Evolutionary conservation across 371 early-diverging fungal species (phyloP).

Genomic region (Blakeslea trispora): DNA sequence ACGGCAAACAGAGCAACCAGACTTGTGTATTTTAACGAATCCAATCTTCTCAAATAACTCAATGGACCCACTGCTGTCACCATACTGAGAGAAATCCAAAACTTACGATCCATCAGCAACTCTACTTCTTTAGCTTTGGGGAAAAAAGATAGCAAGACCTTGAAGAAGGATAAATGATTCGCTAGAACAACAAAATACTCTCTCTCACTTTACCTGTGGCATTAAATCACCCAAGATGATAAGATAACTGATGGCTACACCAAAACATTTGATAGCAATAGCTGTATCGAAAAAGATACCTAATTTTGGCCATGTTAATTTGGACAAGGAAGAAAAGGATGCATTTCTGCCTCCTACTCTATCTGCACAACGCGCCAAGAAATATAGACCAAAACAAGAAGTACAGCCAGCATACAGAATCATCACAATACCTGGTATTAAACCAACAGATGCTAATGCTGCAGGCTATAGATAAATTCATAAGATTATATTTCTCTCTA

Average conservation of each 20-base stretch:
- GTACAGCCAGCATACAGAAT: slow-evolving; percentile 76
- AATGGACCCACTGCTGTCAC: slow-evolving; percentile 71
- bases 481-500: too few relatives aligned
- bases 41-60: slow-evolving; percentile 82
- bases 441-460: slow-evolving; percentile 85
- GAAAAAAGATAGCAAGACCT: slow-evolving; percentile 44
- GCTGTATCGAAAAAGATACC: slow-evolving; percentile 93
- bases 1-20: slow-evolving; percentile 90
- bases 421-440: slow-evolving; percentile 80
- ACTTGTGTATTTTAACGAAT: slow-evolving; percentile 95
- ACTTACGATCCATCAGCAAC: slow-evolving; percentile 59
- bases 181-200: background rate
- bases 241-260: slow-evolving; percentile 98
- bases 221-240: slow-evolving; percentile 96
- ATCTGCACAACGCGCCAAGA: slow-evolving; percentile 77
- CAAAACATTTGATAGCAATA: slow-evolving; percentile 99
- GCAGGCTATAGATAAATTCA: slow-evolving; percentile 54
- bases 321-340: slow-evolving; percentile 89
- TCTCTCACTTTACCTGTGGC: slow-evolving; percentile 62
- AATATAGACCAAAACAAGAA: slow-evolving; percentile 84
- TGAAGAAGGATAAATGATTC: background rate
- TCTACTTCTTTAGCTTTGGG: slow-evolving; percentile 19
- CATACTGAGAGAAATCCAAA: slow-evolving; percentile 89
- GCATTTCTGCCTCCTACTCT: slow-evolving; percentile 74
- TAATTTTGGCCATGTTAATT: slow-evolving; percentile 90